Percentiles rank a stretch among this genome's conserved stretches.
Evolutionary conservation across 2,329 filamentous ascomycete genomes (phyloP).

Genomic region (Aspergillus sojae): DNA sequence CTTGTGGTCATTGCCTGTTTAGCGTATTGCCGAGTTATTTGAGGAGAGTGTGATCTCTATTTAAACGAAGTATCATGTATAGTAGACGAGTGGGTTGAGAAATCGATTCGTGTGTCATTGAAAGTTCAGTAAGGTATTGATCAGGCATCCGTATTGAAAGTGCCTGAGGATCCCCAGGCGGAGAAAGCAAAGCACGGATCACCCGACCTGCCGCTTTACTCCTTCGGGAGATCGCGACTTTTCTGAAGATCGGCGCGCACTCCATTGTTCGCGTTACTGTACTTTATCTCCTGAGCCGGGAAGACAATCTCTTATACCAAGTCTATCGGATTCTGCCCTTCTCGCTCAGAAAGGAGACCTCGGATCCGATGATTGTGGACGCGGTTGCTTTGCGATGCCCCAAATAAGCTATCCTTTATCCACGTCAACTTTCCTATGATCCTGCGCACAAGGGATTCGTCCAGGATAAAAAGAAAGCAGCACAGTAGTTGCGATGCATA

Average conservation of each 20-base stretch:
- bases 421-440: conserved; percentile 25
- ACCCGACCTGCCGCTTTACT: conserved; percentile 23
- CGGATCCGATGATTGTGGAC: conserved; percentile 16
- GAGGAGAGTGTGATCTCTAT: neutral
- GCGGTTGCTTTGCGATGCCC: conserved; percentile 32
- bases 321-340: neutral
- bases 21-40: neutral
- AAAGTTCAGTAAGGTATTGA: neutral
- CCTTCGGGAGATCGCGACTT: conserved; percentile 43
- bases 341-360: neutral
- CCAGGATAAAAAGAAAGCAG: conserved; percentile 9
- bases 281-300: conserved; percentile 10
- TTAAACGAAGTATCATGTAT: conserved; percentile 19
- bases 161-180: conserved; percentile 10
- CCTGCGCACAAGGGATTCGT: conserved; percentile 1
- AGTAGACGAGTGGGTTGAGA: conserved; percentile 16
- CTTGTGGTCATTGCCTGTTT: neutral
- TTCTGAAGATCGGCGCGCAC: conserved; percentile 29
- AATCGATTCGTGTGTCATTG: neutral
- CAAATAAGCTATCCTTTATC: conserved; percentile 22
- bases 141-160: neutral
- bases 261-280: conserved; percentile 23
- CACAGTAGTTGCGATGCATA: conserved; percentile 62
- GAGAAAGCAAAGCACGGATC: conserved; percentile 36
- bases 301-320: neutral